Conservation (phyloP, 805 yeast genomes). For the Grigorovia transvaalensis region DNA sequence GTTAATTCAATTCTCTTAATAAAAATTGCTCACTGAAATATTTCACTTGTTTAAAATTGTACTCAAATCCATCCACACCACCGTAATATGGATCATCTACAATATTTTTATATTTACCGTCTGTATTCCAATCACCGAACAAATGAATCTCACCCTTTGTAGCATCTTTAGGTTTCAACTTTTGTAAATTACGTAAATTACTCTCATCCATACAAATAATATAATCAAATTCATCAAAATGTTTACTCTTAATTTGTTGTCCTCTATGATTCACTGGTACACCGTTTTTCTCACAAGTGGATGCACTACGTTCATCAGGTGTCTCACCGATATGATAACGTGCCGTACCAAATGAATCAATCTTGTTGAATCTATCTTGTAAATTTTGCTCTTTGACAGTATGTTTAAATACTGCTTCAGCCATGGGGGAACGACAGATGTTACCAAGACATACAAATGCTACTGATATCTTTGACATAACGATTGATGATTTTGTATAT, state of each 20-base stretch:
- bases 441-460: conserved; percentile 91
- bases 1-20: conserved; percentile 34
- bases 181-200: conserved; percentile 41
- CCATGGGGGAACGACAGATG: conserved; percentile 95
- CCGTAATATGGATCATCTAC: conserved; percentile 94
- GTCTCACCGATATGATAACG: conserved; percentile 74
- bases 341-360: conserved; percentile 86
- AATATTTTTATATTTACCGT: conserved; percentile 38
- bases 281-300: conserved; percentile 58
- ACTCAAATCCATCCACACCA: conserved; percentile 72
- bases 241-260: conserved; percentile 47
- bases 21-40: conserved; percentile 71
- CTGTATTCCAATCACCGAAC: conserved; percentile 76
- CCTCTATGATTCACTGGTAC: conserved; percentile 69
- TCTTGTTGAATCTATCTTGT: conserved; percentile 35
- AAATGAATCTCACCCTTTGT: conserved; percentile 38
- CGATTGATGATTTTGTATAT: too few species aligned
- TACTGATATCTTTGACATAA: conserved; percentile 37
- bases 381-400: conserved; percentile 42
- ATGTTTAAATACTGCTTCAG: conserved; percentile 80
- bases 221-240: conserved; percentile 53
- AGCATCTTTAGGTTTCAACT: conserved; percentile 36
- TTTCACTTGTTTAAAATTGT: conserved; percentile 59
- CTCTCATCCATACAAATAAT: conserved; percentile 63
- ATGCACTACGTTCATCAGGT: conserved; percentile 68